A percentile compares a stretch with the other conserved stretches of the same genome.
These are phyloP conservation scores for Phytophthora constricta DNA, from an alignment of 352 stramenopile species.

Conservation along the genomic window DNA sequence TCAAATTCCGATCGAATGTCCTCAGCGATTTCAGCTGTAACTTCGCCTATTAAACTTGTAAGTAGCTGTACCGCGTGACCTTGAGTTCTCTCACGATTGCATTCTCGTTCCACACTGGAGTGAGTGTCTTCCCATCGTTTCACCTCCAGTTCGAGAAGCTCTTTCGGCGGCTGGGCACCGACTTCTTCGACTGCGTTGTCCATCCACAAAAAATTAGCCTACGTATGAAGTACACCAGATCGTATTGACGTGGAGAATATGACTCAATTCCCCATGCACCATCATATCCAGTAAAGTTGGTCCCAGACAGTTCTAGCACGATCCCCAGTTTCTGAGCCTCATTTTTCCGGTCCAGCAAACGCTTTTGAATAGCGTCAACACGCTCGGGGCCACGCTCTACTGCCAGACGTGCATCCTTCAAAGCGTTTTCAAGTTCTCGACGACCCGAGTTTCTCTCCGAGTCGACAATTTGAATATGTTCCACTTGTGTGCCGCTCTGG, in stretches of 20 bases:
- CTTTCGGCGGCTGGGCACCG: slow-evolving; percentile 26
- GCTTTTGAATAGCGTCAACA: slow-evolving; percentile 36
- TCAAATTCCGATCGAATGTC: slow-evolving; percentile 50
- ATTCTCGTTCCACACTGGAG: slow-evolving; percentile 27
- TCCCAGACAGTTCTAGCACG: not conserved
- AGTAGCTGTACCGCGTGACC: slow-evolving; percentile 20
- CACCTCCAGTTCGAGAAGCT: slow-evolving; percentile 40
- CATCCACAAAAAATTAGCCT: slow-evolving; percentile 49
- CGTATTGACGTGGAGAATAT: slow-evolving; percentile 43
- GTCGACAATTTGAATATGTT: slow-evolving; percentile 33
- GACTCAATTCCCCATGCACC: slow-evolving; percentile 46
- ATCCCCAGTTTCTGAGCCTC: slow-evolving; percentile 34
- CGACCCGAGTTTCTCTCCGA: slow-evolving; percentile 34
- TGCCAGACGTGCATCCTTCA: slow-evolving; percentile 38
- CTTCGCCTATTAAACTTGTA: slow-evolving; percentile 32
- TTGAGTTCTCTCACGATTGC: slow-evolving; percentile 8
- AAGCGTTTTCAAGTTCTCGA: slow-evolving; percentile 27
- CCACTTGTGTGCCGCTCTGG: slow-evolving; percentile 42
- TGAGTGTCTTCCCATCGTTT: slow-evolving; percentile 34
- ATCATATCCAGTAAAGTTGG: slow-evolving; percentile 30
- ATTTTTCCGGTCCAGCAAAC: slow-evolving; percentile 30
- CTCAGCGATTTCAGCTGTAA: slow-evolving; percentile 35
- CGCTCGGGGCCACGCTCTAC: slow-evolving; percentile 26
- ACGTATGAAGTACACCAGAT: slow-evolving; percentile 48
- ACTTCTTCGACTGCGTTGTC: slow-evolving; percentile 33